These are phyloP conservation scores for Alternaria sp. DNA, from an alignment of 2,329 filamentous ascomycete genomes.

Conservation along the genomic window DNA sequence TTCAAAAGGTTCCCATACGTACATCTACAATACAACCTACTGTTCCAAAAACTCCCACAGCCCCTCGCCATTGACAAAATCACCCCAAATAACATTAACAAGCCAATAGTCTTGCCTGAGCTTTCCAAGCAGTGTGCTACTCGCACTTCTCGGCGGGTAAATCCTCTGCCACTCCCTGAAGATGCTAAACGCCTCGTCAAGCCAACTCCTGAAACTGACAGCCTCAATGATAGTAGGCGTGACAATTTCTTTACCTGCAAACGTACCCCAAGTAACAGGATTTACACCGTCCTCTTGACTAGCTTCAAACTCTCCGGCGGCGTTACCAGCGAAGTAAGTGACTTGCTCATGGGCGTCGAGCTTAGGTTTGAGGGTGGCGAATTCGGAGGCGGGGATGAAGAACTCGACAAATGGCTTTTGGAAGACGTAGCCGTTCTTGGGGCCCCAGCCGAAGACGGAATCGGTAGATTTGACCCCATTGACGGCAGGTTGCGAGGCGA, in stretches of 20 bases:
- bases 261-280: slow-evolving; percentile 95
- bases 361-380: slow-evolving; percentile 68
- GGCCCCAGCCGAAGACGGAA: slow-evolving; percentile 89
- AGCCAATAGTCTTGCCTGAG: slow-evolving; percentile 79
- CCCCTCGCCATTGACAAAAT: slow-evolving; percentile 72
- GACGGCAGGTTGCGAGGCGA: slow-evolving; percentile 92
- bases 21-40: not conserved
- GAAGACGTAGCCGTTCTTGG: slow-evolving; percentile 90
- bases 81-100: slow-evolving; percentile 88
- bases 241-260: slow-evolving; percentile 93
- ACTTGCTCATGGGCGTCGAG: slow-evolving; percentile 72
- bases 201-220: slow-evolving; percentile 91
- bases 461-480: slow-evolving; percentile 82
- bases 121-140: slow-evolving; percentile 71
- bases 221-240: slow-evolving; percentile 97
- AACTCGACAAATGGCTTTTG: slow-evolving; percentile 99
- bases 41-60: slow-evolving; percentile 70
- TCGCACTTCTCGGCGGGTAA: slow-evolving; percentile 76
- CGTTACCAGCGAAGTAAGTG: slow-evolving; percentile 87
- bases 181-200: slow-evolving; percentile 93
- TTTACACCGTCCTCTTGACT: slow-evolving; percentile 74
- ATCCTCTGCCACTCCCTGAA: slow-evolving; percentile 93
- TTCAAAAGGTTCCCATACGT: not conserved
- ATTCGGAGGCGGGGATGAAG: slow-evolving; percentile 80
- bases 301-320: slow-evolving; percentile 76